Percentiles rank a stretch among this genome's conserved stretches.
Evolutionary conservation across 768 basidiomycete genomes (phyloP).

Genomic region (Leucosporidium creatinivorum): DNA sequence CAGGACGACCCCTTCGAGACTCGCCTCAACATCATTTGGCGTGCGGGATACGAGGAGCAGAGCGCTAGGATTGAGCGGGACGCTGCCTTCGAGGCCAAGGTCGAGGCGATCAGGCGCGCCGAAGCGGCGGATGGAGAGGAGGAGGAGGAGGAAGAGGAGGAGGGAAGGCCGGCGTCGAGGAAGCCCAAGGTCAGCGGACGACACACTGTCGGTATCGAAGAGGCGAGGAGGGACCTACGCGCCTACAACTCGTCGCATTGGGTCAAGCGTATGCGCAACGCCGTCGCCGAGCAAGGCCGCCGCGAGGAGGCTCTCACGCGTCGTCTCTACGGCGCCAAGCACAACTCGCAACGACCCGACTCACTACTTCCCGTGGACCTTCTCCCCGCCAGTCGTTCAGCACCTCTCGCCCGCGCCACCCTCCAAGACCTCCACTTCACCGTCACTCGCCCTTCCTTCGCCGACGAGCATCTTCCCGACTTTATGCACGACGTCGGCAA

Average conservation of each 20-base stretch:
- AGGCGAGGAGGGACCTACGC: conserved; percentile 63
- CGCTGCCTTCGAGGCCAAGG: conserved; percentile 71
- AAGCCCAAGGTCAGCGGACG: conserved; percentile 50
- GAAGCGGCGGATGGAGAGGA: conserved; percentile 12
- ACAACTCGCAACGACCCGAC: conserved; percentile 16
- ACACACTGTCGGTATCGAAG: conserved; percentile 62
- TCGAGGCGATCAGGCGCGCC: conserved; percentile 52
- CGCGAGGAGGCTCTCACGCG: conserved; percentile 52
- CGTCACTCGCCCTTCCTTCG: conserved; percentile 57
- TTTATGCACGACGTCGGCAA: conserved; percentile 62
- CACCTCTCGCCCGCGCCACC: conserved; percentile 66
- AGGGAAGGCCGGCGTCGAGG: neutral
- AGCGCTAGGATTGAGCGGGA: conserved; percentile 64
- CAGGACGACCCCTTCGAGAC: conserved; percentile 80
- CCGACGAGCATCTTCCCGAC: conserved; percentile 49
- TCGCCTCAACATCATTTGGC: conserved; percentile 64
- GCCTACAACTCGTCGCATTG: conserved; percentile 67
- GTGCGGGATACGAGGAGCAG: conserved; percentile 64
- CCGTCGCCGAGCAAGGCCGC: conserved; percentile 47
- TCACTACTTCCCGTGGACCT: conserved; percentile 43
- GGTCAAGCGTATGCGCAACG: conserved; percentile 53
- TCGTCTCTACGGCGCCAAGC: conserved; percentile 42
- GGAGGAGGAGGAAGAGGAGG: neutral
- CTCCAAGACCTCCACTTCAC: conserved; percentile 56
- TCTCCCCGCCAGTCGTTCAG: conserved; percentile 39